Evolutionary conservation across 2,329 filamentous ascomycete genomes (phyloP), one percentile per base, ranked within the genome.

Genomic region (Amauroascus niger): DNA sequence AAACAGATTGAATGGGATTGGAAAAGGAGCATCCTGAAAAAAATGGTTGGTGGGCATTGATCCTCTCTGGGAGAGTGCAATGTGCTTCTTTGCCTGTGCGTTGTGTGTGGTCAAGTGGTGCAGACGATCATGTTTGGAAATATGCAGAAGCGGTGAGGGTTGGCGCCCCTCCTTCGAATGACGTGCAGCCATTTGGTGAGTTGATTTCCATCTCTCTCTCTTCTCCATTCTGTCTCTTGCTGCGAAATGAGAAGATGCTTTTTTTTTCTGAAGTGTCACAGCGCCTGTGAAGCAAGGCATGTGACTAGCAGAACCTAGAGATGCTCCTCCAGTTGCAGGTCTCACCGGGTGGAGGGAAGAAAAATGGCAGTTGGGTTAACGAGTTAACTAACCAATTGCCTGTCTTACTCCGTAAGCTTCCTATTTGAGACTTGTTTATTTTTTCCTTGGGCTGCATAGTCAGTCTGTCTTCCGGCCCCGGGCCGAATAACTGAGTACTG

Each of bases 51-150:
- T 26, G 16, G 11, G n/a, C 18, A n/a, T 24, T 13, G 24, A 35
- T 35, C 4, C 26, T 51, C 26, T 5, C 5, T 16, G 40, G 30
- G 22, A 30, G 49, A 51, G 40, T 24, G 11, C 35, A 16, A 51
- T 16, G 49, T 28, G 28, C 39, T 51, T 51, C 39, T 37, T 18
- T 37, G 13, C 39, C 11, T 24, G 18, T 41, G 39, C 18, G 39
- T 14, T 43, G 11, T 51, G 49, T 51, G 49, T 32, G 40, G 49
- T 44, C 46, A 49, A 49, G 49, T 30, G 37, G 37, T 52, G 50
- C 41, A 52, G 41, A 37, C 20, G 50, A 52, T 52, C 50, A 52
- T 39, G 50, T 46, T 46, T 40, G 40, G 30, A 46, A 46, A 39
- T 52, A 18, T 52, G 50, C 50, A 46, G 14, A 39, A 52, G 50